Evolutionary conservation across 805 yeast species (phyloP), one percentile per base, ranked within the genome.

Genomic region (Kluyveromyces siamensis): DNA sequence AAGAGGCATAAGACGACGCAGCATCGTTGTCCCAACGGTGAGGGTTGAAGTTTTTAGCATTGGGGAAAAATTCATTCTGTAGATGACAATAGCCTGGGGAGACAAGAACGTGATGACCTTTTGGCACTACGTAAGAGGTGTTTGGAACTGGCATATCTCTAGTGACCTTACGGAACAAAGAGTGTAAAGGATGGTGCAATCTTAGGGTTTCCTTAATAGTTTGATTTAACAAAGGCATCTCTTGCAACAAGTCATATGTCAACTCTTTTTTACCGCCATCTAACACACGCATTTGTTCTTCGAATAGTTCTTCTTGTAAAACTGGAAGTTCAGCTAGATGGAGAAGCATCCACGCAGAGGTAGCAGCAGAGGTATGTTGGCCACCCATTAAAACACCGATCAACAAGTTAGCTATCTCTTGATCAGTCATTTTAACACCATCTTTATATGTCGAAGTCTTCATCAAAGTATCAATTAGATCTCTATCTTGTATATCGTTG

Each of bases 301-400:
- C 69, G 64, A 76, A 84, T 45, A 93, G 68, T 62, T 83, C 85
- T 50, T 90, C 85, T 72, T 88, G 96, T 52, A 91, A 71, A 39
- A 86, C 84, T 42, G 95, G 95, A 60, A 80, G 75, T 60, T 84
- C 95, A 55, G 89, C 97, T 52, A 93, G 75, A 65, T 93, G 98
- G 55, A 93, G 76, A 63, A 93, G 72, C 62, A 82, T 81, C 99
- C 99, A 93, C 16, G 97, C 85, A 39, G 96, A 86, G 19, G 99
- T 93, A 21, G 98, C 79, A 41, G 98, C 93, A 54, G 96, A 85
- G 27, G 99, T 93, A 69, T 93, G 99, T 73, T 93, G 99, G 54
- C 99, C 99, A 61, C 99, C 99, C 99, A 93, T 93, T 52, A 93
- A 75, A 48, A 93, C 84, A 68, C 98, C 99, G 68, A 93, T 91